These are phyloP conservation scores for Nymphaea thermarum DNA, from an alignment of 164 flowering plant species.

Conservation along the genomic window DNA sequence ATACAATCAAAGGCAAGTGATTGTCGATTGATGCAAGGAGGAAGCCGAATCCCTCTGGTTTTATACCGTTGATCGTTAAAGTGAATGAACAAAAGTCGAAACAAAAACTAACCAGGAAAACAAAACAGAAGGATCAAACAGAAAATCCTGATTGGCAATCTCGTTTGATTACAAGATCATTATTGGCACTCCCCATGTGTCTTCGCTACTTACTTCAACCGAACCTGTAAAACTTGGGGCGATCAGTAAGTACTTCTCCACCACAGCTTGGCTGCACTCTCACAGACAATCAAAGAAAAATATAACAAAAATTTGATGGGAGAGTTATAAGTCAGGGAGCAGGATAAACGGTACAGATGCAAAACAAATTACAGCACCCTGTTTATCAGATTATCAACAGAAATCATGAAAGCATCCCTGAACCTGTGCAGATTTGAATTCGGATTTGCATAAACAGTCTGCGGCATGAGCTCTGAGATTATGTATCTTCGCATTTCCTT, in stretches of 20 bases:
- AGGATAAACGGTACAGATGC: not conserved
- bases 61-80: too few relatives aligned
- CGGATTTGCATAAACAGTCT: constrained; percentile 53
- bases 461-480: constrained; percentile 57
- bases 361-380: not conserved
- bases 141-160: too few relatives aligned
- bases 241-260: not conserved
- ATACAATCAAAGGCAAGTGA: too few relatives aligned
- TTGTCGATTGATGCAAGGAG: too few relatives aligned
- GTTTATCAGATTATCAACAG: constrained; percentile 35
- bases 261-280: not conserved
- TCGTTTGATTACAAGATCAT: too few relatives aligned
- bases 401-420: constrained; percentile 56
- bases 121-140: too few relatives aligned
- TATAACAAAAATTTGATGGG: too few relatives aligned
- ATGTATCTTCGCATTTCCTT: constrained; percentile 67
- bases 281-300: not conserved
- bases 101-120: too few relatives aligned
- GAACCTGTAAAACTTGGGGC: not conserved
- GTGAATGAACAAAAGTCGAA: too few relatives aligned
- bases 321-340: not conserved
- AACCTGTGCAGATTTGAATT: constrained; percentile 34
- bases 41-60: too few relatives aligned
- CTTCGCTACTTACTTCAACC: too few relatives aligned
- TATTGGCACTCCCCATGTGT: too few relatives aligned